Base-by-base conservation (phyloP, 2,329 filamentous ascomycete species). In the Aspergillus tanneri region DNA sequence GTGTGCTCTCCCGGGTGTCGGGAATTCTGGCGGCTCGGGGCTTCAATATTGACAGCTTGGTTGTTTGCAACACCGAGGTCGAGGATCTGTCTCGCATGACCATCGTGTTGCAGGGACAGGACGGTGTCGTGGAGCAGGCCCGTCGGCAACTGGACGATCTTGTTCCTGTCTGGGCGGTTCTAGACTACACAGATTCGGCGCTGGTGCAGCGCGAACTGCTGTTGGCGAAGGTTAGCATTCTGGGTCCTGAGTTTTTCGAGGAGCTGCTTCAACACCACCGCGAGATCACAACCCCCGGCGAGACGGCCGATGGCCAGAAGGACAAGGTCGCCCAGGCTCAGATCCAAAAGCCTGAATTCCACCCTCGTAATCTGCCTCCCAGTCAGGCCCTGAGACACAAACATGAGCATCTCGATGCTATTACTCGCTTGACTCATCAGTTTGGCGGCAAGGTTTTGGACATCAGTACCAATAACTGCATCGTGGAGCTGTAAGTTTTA, bases 21-120 rank as follows among this genome's bases (percentile, higher is more conserved):
- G 93, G 93, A 46, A 97, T 99, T 66, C 79, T 99, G 25, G 93
- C 93, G 10, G 93, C 93, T 35, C 84, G 93, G 50, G 93, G 93
- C 57, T 99, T 99, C 84, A 99, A 99, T 78, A 99, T 99, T 65
- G 93, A 99, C 80, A 95, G 88, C 46, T 79, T 99, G 55, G 93
- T 99, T 46, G 93, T 99, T 53, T 99, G 93, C 78, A 93, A 88
- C 73, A 99, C 93, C 54, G 93, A 99, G 74, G 91, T 99, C 21
- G 88, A 92, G 62, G 93, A 99, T 65, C 80, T 99, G 44, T 96
- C 90, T 25, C 90, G 93, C 67, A 99, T 99, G 93, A 99, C 93
- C 48, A 97, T 99, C 65, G 93, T 99, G 57, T 80, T 99, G 43
- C 90, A 90, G 47, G 93, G 93, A 11, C 91, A 96, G 73, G 93